Evolutionary conservation across 1,284 basidiomycete genomes (phyloP), one percentile per base, ranked within the genome.

Genomic region (Fomitopsis betulina): DNA sequence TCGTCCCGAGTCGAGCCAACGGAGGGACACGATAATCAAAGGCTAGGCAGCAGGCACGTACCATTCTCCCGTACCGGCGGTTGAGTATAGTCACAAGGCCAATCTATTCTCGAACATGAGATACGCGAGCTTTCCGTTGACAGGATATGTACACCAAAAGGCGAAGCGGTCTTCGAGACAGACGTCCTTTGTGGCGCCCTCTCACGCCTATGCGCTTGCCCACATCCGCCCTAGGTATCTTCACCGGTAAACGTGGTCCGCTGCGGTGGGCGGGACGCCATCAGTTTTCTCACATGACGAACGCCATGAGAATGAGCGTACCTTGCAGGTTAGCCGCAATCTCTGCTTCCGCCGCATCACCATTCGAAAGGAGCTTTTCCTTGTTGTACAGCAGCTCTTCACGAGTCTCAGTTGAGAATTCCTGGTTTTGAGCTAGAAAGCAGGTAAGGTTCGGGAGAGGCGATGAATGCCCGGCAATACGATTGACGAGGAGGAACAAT

Each of bases 301-400:
- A 60, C 58, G 55, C 56, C 58, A 57, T 43, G 54, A 55, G 60
- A 30, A 56, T 53, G 43, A 30, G 76, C 85, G 66, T 69, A 91
- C 90, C 81, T 70, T 94, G 83, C 64, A 98, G 77, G 76, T 97
- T 97, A 58, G 95, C 94, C 58, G 94, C 94, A 70, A 98, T 93
- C 79, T 99, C 96, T 38, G 95, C 92, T 76, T 99, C 96, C 63
- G 94, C 93, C 63, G 92, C 80, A 78, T 99, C 97, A 60, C 97
- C 97, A 71, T 98, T 98, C 43, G 94, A 87, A 58, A 98, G 81
- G 57, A 98, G 83, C 77, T 97, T 95, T 80, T 96, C 94, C 79
- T 99, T 99, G 84, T 99, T 99, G 80, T 99, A 99, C 53, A 99
- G 80, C 58, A 99, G 84, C 76, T 99, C 97, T 75, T 99, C 97